These are phyloP conservation scores for Excoecaria cochinchinensis DNA, from an alignment of 345 rosid species.

Conservation along the genomic window DNA sequence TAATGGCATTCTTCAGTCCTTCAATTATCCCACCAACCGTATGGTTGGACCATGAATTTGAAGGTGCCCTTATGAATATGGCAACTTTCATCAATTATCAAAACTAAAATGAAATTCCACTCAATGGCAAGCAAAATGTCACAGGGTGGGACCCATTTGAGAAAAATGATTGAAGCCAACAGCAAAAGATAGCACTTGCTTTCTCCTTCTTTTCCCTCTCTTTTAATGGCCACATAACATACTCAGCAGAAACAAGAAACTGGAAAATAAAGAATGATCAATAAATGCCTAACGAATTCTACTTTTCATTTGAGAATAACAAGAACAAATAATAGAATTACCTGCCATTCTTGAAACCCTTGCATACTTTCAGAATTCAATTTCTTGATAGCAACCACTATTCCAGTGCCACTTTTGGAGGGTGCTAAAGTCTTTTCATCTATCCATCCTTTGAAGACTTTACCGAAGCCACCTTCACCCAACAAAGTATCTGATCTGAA, in stretches of 20 bases:
- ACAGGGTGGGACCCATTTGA: constrained; percentile 16
- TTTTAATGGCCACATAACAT: not conserved
- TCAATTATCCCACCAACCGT: not conserved
- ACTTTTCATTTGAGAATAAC: not conserved
- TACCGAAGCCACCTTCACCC: constrained; percentile 87
- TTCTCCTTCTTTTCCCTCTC: not conserved
- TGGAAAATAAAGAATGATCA: not conserved
- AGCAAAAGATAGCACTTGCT: constrained; percentile 2
- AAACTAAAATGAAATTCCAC: not conserved
- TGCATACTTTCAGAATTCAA: constrained; percentile 61
- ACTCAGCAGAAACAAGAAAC: constrained; percentile 3
- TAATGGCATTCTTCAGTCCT: not conserved
- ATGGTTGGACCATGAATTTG: not conserved
- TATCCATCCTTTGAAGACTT: constrained; percentile 81
- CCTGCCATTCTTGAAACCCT: constrained; percentile 85
- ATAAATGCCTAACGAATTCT: not conserved
- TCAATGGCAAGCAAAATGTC: constrained; percentile 6
- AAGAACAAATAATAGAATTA: constrained; percentile 15
- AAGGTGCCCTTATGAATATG: not conserved
- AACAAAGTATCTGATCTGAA: constrained; percentile 60
- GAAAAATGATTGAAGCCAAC: constrained; percentile 8
- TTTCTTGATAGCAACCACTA: constrained; percentile 76
- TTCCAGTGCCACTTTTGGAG: constrained; percentile 53
- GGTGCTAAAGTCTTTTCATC: constrained; percentile 62
- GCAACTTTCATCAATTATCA: not conserved